A percentile compares a stretch with the other conserved stretches of the same genome.
These are phyloP conservation scores for Cordia subcordata DNA, from an alignment of 257 asterid genomes.

Conservation along the genomic window DNA sequence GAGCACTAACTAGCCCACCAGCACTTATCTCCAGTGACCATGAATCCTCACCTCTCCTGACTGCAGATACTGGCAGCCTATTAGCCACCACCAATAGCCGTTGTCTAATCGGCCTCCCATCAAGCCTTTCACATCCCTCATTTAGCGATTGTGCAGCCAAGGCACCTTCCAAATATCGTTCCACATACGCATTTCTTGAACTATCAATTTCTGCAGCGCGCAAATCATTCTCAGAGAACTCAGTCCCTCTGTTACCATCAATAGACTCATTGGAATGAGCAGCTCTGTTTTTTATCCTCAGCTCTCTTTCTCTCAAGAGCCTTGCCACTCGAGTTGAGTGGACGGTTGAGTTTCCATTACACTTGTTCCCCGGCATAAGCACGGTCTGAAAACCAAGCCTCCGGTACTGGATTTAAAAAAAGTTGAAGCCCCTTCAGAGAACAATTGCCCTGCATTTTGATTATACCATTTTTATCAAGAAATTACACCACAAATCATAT, in stretches of 20 bases:
- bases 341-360: slow-evolving; percentile 37
- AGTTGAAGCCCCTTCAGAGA: slow-evolving; percentile 32
- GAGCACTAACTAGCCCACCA: slow-evolving; percentile 98
- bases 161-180: slow-evolving; percentile 54
- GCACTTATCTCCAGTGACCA: slow-evolving; percentile 97
- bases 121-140: slow-evolving; percentile 61
- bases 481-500: not conserved
- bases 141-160: slow-evolving; percentile 41
- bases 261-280: slow-evolving; percentile 36
- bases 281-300: slow-evolving; percentile 43
- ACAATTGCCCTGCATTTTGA: slow-evolving; percentile 52
- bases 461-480: not conserved
- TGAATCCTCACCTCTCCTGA: slow-evolving; percentile 79
- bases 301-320: slow-evolving; percentile 67
- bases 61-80: slow-evolving; percentile 95
- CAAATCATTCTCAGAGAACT: slow-evolving; percentile 38
- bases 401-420: slow-evolving; percentile 29
- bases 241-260: slow-evolving; percentile 41
- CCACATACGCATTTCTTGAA: slow-evolving; percentile 37
- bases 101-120: slow-evolving; percentile 56
- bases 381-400: slow-evolving; percentile 29
- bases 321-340: slow-evolving; percentile 50
- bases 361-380: slow-evolving; percentile 77
- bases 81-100: slow-evolving; percentile 94
- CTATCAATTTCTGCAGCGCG: slow-evolving; percentile 22